phyloP scores from a whole-genome alignment of 257 asterid genomes.

The Solanum bulbocastanum region DNA sequence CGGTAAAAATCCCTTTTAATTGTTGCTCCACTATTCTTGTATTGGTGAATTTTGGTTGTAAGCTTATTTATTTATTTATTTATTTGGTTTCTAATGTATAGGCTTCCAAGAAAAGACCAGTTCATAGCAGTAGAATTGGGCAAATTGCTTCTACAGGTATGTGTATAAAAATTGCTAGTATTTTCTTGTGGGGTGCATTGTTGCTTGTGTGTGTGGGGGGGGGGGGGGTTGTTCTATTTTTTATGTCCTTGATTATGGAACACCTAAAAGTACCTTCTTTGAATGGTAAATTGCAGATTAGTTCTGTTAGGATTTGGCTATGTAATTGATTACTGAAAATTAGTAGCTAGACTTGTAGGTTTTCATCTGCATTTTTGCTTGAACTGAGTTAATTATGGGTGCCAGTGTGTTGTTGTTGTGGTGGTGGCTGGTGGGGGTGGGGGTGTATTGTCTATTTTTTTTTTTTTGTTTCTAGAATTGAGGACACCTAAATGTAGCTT shows the following conservation, averaged over 20 bases:
- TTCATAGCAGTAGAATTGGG: slow-evolving; percentile 27
- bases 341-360: background rate
- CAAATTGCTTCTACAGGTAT: slow-evolving; percentile 51
- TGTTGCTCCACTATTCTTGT: background rate
- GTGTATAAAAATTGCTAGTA: background rate
- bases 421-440: background rate
- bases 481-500: background rate
- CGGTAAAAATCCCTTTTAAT: slow-evolving; percentile 19
- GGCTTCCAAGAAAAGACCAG: slow-evolving; percentile 51
- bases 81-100: slow-evolving; percentile 8
- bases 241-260: background rate
- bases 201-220: background rate
- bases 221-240: background rate
- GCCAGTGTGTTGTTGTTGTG: background rate
- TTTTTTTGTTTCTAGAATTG: background rate
- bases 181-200: background rate
- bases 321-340: background rate
- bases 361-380: background rate
- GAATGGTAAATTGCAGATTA: background rate
- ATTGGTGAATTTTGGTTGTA: background rate
- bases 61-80: background rate
- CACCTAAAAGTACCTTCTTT: background rate
- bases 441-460: background rate
- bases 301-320: background rate
- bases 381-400: background rate